These are phyloP conservation scores for Speleostelium caveatum DNA, from an alignment of 78 protist genomes.

Conservation along the genomic window DNA sequence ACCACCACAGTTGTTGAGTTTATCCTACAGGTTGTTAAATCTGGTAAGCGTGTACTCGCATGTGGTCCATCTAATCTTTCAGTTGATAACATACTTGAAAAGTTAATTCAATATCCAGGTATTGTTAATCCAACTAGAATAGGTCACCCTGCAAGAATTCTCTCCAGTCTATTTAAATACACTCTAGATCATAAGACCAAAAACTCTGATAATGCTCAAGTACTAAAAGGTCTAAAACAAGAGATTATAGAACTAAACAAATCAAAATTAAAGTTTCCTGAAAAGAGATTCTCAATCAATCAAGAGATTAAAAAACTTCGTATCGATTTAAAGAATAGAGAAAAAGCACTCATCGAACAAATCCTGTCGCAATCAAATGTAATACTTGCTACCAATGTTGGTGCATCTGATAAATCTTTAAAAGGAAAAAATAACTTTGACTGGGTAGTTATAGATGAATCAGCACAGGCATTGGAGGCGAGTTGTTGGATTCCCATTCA, in stretches of 20 bases:
- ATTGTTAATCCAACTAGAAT: conserved; percentile 63
- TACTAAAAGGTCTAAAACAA: conserved; percentile 11
- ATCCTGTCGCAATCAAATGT: conserved; percentile 57
- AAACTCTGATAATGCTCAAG: conserved; percentile 28
- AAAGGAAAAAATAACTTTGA: conserved; percentile 40
- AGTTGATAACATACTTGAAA: conserved; percentile 81
- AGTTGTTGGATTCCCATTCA: conserved; percentile 91
- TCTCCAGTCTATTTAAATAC: conserved; percentile 46
- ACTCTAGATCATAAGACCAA: conserved; percentile 84
- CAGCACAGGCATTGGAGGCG: conserved; percentile 91
- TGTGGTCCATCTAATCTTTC: conserved; percentile 92
- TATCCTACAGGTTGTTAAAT: conserved; percentile 66
- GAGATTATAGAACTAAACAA: conserved; percentile 16
- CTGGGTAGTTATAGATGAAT: conserved; percentile 76
- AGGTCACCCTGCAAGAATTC: conserved; percentile 94
- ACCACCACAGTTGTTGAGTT: conserved; percentile 90
- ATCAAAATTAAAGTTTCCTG: not conserved
- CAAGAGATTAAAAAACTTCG: not conserved
- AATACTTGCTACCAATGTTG: conserved; percentile 57
- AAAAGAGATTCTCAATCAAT: not conserved
- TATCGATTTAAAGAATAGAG: conserved; percentile 41
- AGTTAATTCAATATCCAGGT: conserved; percentile 16
- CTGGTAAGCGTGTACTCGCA: conserved; percentile 83
- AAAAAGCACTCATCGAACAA: conserved; percentile 36
- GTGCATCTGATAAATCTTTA: conserved; percentile 60